Evolutionary conservation across 2,329 filamentous ascomycete species (phyloP), one percentile per base, ranked within the genome.

Genomic region (Ophiosphaerella herpotricha): DNA sequence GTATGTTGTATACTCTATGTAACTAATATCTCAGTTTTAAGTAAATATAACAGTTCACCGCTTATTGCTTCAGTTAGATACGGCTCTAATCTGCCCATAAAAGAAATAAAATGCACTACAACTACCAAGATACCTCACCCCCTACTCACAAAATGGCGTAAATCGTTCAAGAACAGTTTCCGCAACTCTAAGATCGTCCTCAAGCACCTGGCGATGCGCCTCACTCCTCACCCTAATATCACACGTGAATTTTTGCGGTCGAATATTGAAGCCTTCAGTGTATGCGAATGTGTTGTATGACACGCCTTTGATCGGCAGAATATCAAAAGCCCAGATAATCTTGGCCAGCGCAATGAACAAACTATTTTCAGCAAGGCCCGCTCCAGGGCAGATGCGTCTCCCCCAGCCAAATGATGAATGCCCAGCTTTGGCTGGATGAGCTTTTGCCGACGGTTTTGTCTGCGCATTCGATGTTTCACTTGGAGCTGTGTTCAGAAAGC

Each of bases 231-330:
- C 52, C 13, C 21, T 58, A 5, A 75, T 69, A 5, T 63, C 55
- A 40, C 72, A 74, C 47, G 65, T 60, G 44, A 75, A 74, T 40
- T 58, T 63, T 57, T 58, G 52, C 13, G 73, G 73, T 33, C 73
- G 52, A 18, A 75, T 74, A 43, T 75, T 75, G 45, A 75, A 75
- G 2, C 72, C 73, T 16, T 76, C 72, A 2, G 72, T 76, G 43
- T 75, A 76, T 12, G 64, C 68, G 53, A 75, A 73, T 11, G 64
- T 72, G 44, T 75, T 72, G 46, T 76, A 75, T 35, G 41, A 38
- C n/a, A 58, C 40, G 3, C 68, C 73, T 29, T 68, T 56, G 4
- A 61, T 52, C 0, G 68, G 62, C 48, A 46, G 12, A 26, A 76
- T 67, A 34, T 75, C 65, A 43, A 70, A 74, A 1, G 66, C 68